Evolutionary conservation across 345 rosid genomes (phyloP), one percentile per base, ranked within the genome.

Genomic region (Populus alba): DNA sequence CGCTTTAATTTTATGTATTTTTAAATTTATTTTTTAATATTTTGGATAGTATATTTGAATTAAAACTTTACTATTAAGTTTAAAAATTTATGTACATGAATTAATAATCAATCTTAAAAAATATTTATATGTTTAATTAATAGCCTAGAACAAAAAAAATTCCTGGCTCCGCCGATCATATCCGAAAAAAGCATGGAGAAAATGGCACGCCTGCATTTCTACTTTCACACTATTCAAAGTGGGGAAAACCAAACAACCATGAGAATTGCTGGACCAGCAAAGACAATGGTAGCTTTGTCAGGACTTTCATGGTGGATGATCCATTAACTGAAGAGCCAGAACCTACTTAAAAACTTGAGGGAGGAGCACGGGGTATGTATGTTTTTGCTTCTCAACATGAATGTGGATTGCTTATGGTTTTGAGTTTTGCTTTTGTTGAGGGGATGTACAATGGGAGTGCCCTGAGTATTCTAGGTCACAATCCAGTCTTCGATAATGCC

Each of bases 281-380:
- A 23, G 66, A 23, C 27, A 8, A 15, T 6, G 45, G 31, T 11
- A 29, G 31, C 41, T 84, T 81, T 77, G 83, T 85, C 73, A 59
- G 61, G 35, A 81, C 76, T 12, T 45, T 66, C 37, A 72, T 83
- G 72, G 75, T 75, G 16, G 88, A 85, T 41, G 76, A 81, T 47
- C 74, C 80, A 2, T 55, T 87, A 66, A 81, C 87, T 1, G 88
- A 80, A 74, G 80, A 78, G 27, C 82, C 83, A 20, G 86, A 85
- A 35, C 77, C 57, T 10, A 79, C 55, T 11, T 85, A 87, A 5
- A 87, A 81, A 55, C 81, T 81, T 31, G 87, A 85, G 7, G 88
- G 90, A 72, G 69, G 82, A 62, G 85, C 88, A 25, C 79, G 79
- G 63, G 85, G 82, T 49, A 51, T 83, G 3, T 83, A 83, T 75